These are phyloP conservation scores for Aspergillus quadrilineatus DNA, from an alignment of 2,329 filamentous ascomycete species.

Conservation along the genomic window DNA sequence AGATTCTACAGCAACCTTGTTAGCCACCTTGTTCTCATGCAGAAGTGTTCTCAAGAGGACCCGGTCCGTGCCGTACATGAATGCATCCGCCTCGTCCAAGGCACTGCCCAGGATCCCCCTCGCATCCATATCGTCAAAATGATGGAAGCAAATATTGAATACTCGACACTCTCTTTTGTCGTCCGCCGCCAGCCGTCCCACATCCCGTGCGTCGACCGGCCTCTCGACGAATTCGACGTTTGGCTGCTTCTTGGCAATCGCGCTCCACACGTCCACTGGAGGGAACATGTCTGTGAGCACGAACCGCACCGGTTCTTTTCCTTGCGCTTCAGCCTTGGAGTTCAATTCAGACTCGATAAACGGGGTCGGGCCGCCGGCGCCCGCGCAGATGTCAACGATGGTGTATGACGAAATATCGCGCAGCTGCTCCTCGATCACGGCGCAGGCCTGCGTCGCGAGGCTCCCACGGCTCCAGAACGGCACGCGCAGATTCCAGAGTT, in stretches of 20 bases:
- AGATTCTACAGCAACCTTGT: conserved; percentile 11
- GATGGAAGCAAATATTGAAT: conserved; percentile 74
- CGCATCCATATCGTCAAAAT: conserved; percentile 67
- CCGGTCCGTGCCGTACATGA: conserved; percentile 21
- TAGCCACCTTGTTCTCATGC: neutral
- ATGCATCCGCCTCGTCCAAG: conserved; percentile 25
- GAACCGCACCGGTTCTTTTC: conserved; percentile 50
- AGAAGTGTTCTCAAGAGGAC: neutral
- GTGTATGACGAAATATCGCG: conserved; percentile 54
- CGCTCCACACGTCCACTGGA: conserved; percentile 60
- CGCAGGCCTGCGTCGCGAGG: conserved; percentile 17
- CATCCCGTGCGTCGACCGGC: conserved; percentile 61
- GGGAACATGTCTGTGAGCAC: conserved; percentile 67
- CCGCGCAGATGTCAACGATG: conserved; percentile 74
- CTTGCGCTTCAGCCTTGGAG: conserved; percentile 26
- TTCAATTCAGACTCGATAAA: conserved; percentile 63
- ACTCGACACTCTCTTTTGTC: conserved; percentile 61
- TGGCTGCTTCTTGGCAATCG: conserved; percentile 52
- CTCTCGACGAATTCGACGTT: conserved; percentile 60
- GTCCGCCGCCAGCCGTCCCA: conserved; percentile 22
- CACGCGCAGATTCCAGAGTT: conserved; percentile 24
- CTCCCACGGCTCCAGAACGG: conserved; percentile 19
- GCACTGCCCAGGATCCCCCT: conserved; percentile 59
- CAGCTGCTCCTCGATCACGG: conserved; percentile 37
- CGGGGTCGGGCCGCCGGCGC: conserved; percentile 69